Conservation (phyloP, 164 flowering plant species). For the Santalum album region DNA sequence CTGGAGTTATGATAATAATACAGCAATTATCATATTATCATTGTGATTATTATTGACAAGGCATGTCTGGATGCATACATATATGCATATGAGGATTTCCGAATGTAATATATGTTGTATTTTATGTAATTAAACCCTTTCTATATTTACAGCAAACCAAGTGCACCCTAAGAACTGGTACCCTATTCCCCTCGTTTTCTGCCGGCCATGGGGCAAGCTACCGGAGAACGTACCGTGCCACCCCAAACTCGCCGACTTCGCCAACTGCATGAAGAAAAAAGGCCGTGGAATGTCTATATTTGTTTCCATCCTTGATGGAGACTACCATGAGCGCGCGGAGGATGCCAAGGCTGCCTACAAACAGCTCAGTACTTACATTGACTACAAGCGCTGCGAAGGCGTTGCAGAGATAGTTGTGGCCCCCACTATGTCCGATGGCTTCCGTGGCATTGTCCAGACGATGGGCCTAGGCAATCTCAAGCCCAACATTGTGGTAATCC, state of each 20-base stretch:
- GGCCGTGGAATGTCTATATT: slow-evolving; percentile 99
- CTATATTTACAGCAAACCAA: slow-evolving; percentile 65
- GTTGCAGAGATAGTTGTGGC: slow-evolving; percentile 98
- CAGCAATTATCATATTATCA: too few relatives aligned
- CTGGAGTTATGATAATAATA: too few relatives aligned
- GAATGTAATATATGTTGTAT: too few relatives aligned
- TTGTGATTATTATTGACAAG: too few relatives aligned
- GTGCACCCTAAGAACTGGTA: slow-evolving; percentile 99
- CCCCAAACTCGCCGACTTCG: slow-evolving; percentile 97
- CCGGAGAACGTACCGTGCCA: slow-evolving; percentile 99
- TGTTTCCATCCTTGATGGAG: slow-evolving; percentile 89
- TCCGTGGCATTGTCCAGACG: slow-evolving; percentile 93
- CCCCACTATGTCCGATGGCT: slow-evolving; percentile 89
- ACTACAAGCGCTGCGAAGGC: slow-evolving; percentile 95
- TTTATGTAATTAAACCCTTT: too few relatives aligned
- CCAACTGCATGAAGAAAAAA: slow-evolving; percentile 98
- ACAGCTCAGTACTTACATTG: slow-evolving; percentile 76
- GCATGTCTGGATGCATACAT: too few relatives aligned
- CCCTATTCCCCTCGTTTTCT: slow-evolving; percentile 92
- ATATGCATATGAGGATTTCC: too few relatives aligned
- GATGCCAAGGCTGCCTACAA: slow-evolving; percentile 82
- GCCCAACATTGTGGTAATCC: slow-evolving; percentile 96
- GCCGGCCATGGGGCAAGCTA: slow-evolving; percentile 98
- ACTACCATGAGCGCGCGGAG: slow-evolving; percentile 83
- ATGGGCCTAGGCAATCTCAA: slow-evolving; percentile 99